Evolutionary conservation across 2,329 filamentous ascomycete genomes (phyloP).

Genomic region (Hypoxylon sp.): DNA sequence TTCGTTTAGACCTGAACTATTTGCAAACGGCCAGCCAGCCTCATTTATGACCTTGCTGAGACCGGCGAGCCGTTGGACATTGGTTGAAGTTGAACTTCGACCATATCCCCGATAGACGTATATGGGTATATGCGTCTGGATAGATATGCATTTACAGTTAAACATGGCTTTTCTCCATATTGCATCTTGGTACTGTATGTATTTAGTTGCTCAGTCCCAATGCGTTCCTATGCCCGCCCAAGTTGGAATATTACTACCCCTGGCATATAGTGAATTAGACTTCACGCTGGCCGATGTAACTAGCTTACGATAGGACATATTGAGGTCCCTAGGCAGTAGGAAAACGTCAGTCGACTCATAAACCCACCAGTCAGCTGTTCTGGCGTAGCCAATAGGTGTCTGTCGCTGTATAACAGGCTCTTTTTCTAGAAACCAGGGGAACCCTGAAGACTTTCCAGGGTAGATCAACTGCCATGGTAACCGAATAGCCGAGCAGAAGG

Average conservation of each 20-base stretch:
- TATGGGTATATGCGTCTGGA: constrained; percentile 33
- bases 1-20: constrained; percentile 3
- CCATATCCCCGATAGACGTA: constrained; percentile 12
- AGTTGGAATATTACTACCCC: constrained; percentile 33
- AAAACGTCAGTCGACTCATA: constrained; percentile 39
- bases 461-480: constrained; percentile 39
- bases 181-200: constrained; percentile 2
- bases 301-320: constrained; percentile 43
- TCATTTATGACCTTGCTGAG: constrained; percentile 19
- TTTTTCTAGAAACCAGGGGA: constrained; percentile 42
- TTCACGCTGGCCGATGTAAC: constrained; percentile 37
- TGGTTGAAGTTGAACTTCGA: not conserved
- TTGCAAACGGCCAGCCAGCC: constrained; percentile 19
- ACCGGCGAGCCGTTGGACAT: constrained; percentile 9
- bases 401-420: constrained; percentile 22
- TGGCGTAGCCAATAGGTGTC: constrained; percentile 40
- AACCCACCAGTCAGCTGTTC: constrained; percentile 32
- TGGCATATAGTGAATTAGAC: constrained; percentile 28
- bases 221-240: constrained; percentile 21
- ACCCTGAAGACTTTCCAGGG: constrained; percentile 31
- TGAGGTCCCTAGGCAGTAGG: constrained; percentile 33
- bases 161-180: constrained; percentile 12
- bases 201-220: constrained; percentile 26
- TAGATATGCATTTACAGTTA: constrained; percentile 12
- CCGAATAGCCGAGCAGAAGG: constrained; percentile 39